Evolutionary conservation across 2,329 filamentous ascomycete genomes (phyloP).

Genomic region (Colletotrichum sp.): DNA sequence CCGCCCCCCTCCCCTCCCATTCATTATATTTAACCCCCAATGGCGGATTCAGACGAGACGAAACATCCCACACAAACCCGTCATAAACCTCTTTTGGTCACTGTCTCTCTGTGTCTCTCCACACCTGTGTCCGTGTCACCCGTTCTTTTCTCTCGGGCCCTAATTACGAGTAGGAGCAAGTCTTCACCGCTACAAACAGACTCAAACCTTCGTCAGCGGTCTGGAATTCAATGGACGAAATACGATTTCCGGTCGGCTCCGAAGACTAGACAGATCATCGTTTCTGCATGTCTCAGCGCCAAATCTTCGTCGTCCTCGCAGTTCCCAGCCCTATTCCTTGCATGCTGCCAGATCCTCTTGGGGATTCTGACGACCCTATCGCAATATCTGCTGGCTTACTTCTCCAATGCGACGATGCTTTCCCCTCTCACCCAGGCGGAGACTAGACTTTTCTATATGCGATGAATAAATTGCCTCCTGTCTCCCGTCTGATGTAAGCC

Average conservation of each 20-base stretch:
- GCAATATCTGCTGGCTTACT: no score
- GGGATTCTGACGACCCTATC: no score
- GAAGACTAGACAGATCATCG: not conserved
- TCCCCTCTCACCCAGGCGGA: not conserved
- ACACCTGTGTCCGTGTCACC: no score
- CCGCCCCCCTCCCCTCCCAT: not conserved
- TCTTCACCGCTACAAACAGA: not conserved
- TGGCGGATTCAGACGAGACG: not conserved
- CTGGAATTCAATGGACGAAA: not conserved
- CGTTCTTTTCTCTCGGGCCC: no score
- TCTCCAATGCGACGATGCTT: not conserved
- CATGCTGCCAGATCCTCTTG: no score
- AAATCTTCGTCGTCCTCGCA: not conserved
- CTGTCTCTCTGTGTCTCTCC: no score
- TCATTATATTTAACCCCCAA: not conserved
- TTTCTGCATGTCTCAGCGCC: not conserved
- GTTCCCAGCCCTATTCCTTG: not conserved
- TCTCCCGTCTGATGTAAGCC: no score
- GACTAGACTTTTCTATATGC: no score
- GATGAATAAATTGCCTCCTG: no score
- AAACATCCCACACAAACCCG: not conserved
- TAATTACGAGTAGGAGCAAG: no score
- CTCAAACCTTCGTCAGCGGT: not conserved
- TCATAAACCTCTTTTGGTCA: no score
- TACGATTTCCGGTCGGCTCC: not conserved